Evolutionary conservation across 139 green algal species (phyloP).

Genomic region (Eudorina sp.): DNA sequence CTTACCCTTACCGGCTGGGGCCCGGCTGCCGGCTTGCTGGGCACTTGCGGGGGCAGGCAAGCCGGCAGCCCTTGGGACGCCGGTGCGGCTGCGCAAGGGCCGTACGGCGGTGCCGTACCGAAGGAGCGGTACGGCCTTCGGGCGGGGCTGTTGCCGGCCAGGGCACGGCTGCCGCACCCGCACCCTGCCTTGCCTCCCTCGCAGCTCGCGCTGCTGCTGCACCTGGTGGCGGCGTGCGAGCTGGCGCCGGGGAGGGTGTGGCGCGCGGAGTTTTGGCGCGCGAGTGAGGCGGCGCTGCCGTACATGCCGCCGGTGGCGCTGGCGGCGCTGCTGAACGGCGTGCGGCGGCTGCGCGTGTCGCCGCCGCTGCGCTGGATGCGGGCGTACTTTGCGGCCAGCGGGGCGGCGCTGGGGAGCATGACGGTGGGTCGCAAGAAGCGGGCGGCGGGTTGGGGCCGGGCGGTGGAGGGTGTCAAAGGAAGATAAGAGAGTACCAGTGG

Average conservation of each 20-base stretch:
- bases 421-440: too few species aligned
- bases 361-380: constrained; percentile 23
- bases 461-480: too few species aligned
- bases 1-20: too few species aligned
- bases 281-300: not conserved
- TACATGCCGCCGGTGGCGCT: constrained; percentile 28
- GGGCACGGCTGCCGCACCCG: not conserved
- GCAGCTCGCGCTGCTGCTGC: constrained; percentile 41
- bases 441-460: too few species aligned
- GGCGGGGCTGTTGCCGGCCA: not conserved
- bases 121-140: not conserved
- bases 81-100: too few species aligned
- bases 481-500: too few species aligned
- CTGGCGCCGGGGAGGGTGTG: not conserved
- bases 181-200: not conserved
- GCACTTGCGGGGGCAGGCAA: too few species aligned
- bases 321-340: not conserved
- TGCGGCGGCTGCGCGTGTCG: not conserved
- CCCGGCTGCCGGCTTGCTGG: too few species aligned
- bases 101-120: not conserved
- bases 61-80: not conserved
- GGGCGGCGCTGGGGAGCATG: not conserved
- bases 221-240: not conserved
- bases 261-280: constrained; percentile 1
- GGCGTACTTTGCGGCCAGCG: not conserved